Evolutionary conservation across 768 basidiomycete species (phyloP).

Genomic region (Pulveroboletus ravenelii): DNA sequence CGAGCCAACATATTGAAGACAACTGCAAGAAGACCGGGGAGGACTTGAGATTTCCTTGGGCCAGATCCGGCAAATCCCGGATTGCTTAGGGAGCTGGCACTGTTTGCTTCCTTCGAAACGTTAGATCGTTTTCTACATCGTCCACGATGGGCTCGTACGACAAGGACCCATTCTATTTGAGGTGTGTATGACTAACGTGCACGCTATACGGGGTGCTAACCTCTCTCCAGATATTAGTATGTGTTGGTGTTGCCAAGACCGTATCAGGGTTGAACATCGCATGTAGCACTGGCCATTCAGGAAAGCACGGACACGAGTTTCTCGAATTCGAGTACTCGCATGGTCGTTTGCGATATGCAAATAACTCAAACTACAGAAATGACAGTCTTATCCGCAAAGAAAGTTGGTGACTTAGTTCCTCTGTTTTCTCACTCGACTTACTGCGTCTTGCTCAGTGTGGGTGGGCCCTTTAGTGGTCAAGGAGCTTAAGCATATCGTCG

Average conservation of each 20-base stretch:
- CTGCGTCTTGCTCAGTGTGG: conserved; percentile 63
- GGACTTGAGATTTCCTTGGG: background rate
- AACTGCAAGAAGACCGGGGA: background rate
- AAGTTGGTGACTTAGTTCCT: conserved; percentile 53
- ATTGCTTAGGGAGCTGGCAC: background rate
- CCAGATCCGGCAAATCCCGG: conserved; percentile 18
- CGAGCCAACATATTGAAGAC: conserved; percentile 29
- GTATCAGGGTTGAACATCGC: background rate
- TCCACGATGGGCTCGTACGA: conserved; percentile 36
- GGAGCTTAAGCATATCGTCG: conserved; percentile 92
- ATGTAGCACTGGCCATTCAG: conserved; percentile 82
- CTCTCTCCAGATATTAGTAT: conserved; percentile 46
- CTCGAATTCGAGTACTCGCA: conserved; percentile 98
- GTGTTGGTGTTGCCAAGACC: conserved; percentile 15
- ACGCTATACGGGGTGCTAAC: conserved; percentile 13
- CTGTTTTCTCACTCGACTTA: background rate
- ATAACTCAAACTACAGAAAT: conserved; percentile 99
- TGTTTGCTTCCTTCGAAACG: no score
- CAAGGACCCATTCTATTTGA: conserved; percentile 77
- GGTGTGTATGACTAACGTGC: conserved; percentile 37
- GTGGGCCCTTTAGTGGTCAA: conserved; percentile 88
- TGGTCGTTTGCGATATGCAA: conserved; percentile 94
- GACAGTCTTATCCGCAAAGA: conserved; percentile 98
- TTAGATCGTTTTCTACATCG: conserved; percentile 8
- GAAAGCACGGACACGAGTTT: conserved; percentile 97